Base-by-base conservation (phyloP, 225 moss, liverwort and hornwort genomes). In the Polytrichum commune region DNA sequence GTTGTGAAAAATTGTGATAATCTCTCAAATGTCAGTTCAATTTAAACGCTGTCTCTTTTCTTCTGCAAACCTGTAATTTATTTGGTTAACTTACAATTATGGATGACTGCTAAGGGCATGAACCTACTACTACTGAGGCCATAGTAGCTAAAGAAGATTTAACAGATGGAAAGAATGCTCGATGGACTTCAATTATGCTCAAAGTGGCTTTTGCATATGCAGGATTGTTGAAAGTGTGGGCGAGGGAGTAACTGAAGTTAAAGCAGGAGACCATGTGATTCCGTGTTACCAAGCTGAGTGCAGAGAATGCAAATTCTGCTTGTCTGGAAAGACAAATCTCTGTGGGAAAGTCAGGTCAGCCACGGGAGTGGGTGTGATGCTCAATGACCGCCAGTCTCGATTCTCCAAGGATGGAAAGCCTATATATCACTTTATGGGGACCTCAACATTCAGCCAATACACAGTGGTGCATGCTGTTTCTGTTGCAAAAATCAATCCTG, bases 261-360 rank as follows among this genome's bases (percentile, higher is more conserved):
- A 89, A 75, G 69, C 82, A 2, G 84, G 86, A 66, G 89, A 89
- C 69, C 89, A 89, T 53, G 89, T 89, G 71, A 86, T 89, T 81
- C 86, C 89, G 71, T 89, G 89, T 75, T 89, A 86, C 67, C 84
- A 84, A 73, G 89, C 89, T 54, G 89, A 89, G 63, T 89, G 89
- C 78, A 76, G 76, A 68, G 86, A 86, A 79, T 89, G 89, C 78
- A 86, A 84, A 75, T 84, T 89, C 63, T 89, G 89, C 80, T 84
- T 81, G 78, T 89, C 89, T 63, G 89, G 86, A 29, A 89, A 86
- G 72, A 89, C 89, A 60, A 89, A 89, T 67, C 67, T 89, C 29
- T 86, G 89, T 67, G 86, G 82, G 69, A 86, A 82, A 72, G 29
- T 89, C 20, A 81, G 89, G 77, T 80, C 86, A 33, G 89, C 89